phyloP scores from a whole-genome alignment of 1,284 basidiomycete species.

The Paramarasmius palmivorus region DNA sequence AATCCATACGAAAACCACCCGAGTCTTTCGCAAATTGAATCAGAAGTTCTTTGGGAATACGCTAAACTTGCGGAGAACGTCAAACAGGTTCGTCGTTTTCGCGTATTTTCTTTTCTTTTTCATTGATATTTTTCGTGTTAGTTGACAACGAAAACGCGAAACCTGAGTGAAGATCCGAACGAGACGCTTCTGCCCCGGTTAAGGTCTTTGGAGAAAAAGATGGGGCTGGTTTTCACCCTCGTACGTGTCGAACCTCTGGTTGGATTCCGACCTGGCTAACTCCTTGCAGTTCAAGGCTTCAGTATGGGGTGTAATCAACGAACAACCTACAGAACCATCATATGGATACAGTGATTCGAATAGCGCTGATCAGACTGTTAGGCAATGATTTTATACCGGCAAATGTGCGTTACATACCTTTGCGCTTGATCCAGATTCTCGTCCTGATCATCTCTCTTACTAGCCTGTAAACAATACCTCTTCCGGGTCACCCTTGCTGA shows the following conservation, averaged over 20 bases:
- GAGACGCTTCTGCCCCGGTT: conserved; percentile 76
- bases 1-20: conserved; percentile 75
- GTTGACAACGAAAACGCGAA: conserved; percentile 60
- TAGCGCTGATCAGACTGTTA: conserved; percentile 31
- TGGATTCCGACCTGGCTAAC: conserved; percentile 3
- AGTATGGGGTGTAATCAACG: conserved; percentile 92
- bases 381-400: conserved; percentile 29
- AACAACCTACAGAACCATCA: conserved; percentile 60
- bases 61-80: conserved; percentile 72
- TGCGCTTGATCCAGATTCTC: too few relatives aligned
- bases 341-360: conserved; percentile 5
- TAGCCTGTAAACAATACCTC: too few relatives aligned
- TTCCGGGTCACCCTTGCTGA: too few relatives aligned
- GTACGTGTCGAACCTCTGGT: conserved; percentile 43
- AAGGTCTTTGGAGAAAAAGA: conserved; percentile 87
- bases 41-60: conserved; percentile 80
- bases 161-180: conserved; percentile 71
- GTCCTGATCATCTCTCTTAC: too few relatives aligned
- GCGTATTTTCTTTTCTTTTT: neutral
- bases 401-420: conserved; percentile 9
- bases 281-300: conserved; percentile 85
- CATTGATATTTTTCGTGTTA: conserved; percentile 25
- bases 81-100: conserved; percentile 54
- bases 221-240: conserved; percentile 90
- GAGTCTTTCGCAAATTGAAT: conserved; percentile 59